Conservation (phyloP, 2,329 filamentous ascomycete species). For the Aureobasidium pullulans region DNA sequence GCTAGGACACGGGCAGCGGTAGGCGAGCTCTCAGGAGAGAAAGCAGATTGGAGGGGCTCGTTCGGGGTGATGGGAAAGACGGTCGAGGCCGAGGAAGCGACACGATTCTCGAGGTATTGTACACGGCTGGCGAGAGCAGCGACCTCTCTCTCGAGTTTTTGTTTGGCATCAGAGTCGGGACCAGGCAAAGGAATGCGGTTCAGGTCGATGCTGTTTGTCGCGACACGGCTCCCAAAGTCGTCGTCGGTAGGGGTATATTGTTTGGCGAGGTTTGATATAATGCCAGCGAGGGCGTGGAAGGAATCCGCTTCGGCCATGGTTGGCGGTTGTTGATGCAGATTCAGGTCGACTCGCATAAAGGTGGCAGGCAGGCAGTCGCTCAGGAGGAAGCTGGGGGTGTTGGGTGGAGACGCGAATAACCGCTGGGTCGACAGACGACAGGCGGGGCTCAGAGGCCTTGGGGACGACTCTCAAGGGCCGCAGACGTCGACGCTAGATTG, state of each 20-base stretch:
- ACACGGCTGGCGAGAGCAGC: constrained; percentile 69
- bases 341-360: constrained; percentile 8
- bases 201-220: constrained; percentile 44
- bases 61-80: constrained; percentile 72
- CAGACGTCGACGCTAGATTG: neutral
- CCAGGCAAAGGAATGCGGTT: constrained; percentile 67
- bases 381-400: neutral
- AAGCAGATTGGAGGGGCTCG: constrained; percentile 50
- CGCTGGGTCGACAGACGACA: neutral
- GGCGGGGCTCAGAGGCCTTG: neutral
- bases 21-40: constrained; percentile 50
- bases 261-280: constrained; percentile 41
- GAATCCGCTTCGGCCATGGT: constrained; percentile 30
- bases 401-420: neutral
- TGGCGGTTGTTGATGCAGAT: constrained; percentile 13
- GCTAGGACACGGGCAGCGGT: constrained; percentile 24
- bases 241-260: constrained; percentile 37
- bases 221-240: constrained; percentile 37
- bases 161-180: constrained; percentile 65
- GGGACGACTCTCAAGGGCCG: neutral
- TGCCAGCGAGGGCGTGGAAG: constrained; percentile 30
- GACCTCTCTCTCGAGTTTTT: constrained; percentile 73
- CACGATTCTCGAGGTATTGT: constrained; percentile 72
- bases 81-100: constrained; percentile 38
- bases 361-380: neutral